phyloP scores from a whole-genome alignment of 2,329 filamentous ascomycete species.

The Waltergamsia citrina region DNA sequence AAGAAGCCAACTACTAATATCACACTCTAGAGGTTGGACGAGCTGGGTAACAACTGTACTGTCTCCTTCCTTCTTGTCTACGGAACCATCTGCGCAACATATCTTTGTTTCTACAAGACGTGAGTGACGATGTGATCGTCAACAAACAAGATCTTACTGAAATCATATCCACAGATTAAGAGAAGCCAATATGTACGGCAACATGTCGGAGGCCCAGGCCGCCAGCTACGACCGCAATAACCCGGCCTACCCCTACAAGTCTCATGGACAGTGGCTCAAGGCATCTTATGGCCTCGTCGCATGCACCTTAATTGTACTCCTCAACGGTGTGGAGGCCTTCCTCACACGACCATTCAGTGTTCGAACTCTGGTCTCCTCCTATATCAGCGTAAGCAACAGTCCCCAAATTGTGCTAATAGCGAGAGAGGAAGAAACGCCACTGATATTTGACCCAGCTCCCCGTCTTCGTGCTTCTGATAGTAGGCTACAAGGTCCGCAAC shows the following conservation, averaged over 20 bases:
- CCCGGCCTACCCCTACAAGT: conserved; percentile 25
- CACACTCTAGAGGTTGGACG: conserved; percentile 20
- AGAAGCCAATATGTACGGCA: conserved; percentile 25
- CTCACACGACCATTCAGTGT: conserved; percentile 21
- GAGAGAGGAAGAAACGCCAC: not conserved
- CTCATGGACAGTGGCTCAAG: conserved; percentile 27
- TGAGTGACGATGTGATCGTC: no score
- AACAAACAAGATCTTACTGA: no score
- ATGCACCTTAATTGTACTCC: conserved; percentile 20
- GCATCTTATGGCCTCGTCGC: conserved; percentile 21
- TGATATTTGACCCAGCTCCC: no score
- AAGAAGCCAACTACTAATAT: no score
- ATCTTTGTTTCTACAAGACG: conserved; percentile 26
- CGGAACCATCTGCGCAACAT: conserved; percentile 26
- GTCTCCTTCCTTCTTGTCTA: conserved; percentile 30
- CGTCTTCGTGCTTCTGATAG: conserved; percentile 4
- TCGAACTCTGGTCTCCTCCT: conserved; percentile 25
- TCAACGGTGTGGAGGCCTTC: conserved; percentile 23
- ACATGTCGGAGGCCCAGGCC: conserved; percentile 24
- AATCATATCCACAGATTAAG: conserved; percentile 20
- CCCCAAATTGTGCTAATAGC: not conserved
- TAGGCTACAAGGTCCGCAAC: conserved; percentile 4
- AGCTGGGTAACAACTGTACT: conserved; percentile 25
- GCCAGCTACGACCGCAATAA: conserved; percentile 21
- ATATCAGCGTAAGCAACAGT: conserved; percentile 23